Percentiles rank a stretch among this genome's conserved stretches.
Evolutionary conservation across 1,139 yeast genomes (phyloP).

Genomic region (Hemisphaericaspora subhashii): DNA sequence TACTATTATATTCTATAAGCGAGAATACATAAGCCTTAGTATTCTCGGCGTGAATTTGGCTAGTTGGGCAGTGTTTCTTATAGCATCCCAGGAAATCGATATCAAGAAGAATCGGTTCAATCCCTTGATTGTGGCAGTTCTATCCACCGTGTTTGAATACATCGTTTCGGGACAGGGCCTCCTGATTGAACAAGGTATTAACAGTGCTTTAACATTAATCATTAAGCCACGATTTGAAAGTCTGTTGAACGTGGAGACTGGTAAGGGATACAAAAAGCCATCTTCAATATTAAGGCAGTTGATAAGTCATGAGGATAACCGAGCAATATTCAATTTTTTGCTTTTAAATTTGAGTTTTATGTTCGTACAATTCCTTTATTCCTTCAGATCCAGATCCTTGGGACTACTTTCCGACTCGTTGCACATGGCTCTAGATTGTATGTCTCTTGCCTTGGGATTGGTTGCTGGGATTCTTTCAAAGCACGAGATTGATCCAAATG

Average conservation of each 20-base stretch:
- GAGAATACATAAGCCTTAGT: conserved; percentile 16
- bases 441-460: conserved; percentile 84
- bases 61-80: conserved; percentile 23
- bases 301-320: conserved; percentile 68
- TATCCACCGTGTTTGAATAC: conserved; percentile 23
- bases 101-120: conserved; percentile 19
- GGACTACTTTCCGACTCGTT: conserved; percentile 90
- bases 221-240: conserved; percentile 13
- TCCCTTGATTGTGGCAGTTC: conserved; percentile 20
- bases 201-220: conserved; percentile 7
- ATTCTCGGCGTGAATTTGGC: conserved; percentile 27
- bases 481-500: conserved; percentile 50
- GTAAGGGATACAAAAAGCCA: conserved; percentile 1
- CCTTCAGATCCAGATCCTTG: conserved; percentile 87
- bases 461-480: conserved; percentile 72
- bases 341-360: conserved; percentile 85
- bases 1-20: conserved; percentile 6
- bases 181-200: conserved; percentile 5
- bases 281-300: conserved; percentile 36
- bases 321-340: conserved; percentile 85
- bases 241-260: too few species aligned
- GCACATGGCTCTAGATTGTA: conserved; percentile 95
- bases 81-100: conserved; percentile 27
- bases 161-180: conserved; percentile 18
- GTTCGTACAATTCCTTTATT: conserved; percentile 89